These are phyloP conservation scores for Argentina anserina DNA, from an alignment of 306 rosid genomes.

Conservation along the genomic window DNA sequence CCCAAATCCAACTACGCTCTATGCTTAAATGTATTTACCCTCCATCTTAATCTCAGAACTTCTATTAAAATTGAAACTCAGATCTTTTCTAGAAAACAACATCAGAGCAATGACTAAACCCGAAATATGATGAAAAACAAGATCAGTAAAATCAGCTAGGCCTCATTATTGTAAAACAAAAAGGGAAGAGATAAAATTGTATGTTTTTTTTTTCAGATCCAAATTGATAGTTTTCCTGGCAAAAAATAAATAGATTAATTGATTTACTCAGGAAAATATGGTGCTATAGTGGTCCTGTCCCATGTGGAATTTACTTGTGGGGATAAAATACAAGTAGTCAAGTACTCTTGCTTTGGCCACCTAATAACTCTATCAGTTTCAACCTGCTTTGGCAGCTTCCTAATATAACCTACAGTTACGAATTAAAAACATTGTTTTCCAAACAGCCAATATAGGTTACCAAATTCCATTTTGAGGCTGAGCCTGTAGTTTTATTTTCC, in stretches of 20 bases:
- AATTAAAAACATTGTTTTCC: background rate
- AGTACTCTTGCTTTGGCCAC: background rate
- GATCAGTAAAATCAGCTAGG: background rate
- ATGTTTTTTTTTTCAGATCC: background rate
- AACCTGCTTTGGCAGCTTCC: constrained; percentile 11
- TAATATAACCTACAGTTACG: background rate
- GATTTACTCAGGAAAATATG: constrained; percentile 1
- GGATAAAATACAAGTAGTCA: background rate
- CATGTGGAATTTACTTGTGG: constrained; percentile 5
- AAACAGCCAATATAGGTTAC: background rate
- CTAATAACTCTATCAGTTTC: background rate
- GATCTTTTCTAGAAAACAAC: background rate
- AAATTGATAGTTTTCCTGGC: background rate
- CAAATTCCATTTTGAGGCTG: background rate
- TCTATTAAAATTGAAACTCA: background rate
- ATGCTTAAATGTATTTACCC: background rate
- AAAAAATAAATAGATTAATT: background rate
- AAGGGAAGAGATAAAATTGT: background rate
- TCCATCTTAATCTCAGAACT: background rate
- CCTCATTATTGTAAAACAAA: background rate
- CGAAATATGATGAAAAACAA: background rate
- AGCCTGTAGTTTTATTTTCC: background rate
- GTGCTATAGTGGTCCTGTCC: background rate
- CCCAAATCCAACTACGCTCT: background rate
- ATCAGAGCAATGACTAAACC: background rate